A percentile compares a stretch with the other conserved stretches of the same genome.
Conservation (phyloP, 1,284 basidiomycete species). For the Termitomyces sp. region DNA sequence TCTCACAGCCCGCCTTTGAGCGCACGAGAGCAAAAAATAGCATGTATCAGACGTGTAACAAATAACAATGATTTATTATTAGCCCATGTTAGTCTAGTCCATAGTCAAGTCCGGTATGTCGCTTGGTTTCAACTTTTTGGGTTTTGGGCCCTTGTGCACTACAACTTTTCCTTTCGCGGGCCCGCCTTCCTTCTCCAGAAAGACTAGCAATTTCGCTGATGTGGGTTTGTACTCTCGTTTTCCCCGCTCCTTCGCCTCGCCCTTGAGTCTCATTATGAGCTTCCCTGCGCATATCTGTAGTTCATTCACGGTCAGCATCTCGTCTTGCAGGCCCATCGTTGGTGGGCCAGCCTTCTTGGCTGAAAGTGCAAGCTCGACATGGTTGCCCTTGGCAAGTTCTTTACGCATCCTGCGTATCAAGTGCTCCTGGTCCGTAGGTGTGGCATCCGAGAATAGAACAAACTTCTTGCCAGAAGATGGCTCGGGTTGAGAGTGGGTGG, state of each 20-base stretch:
- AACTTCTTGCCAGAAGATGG: neutral
- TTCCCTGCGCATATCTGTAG: neutral
- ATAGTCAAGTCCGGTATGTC: constrained; percentile 6
- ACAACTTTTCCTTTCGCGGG: neutral
- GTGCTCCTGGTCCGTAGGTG: neutral
- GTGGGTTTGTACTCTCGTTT: neutral
- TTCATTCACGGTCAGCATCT: neutral
- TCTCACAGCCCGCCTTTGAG: neutral
- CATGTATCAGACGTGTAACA: neutral
- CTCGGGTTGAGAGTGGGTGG: neutral
- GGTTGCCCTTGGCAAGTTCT: neutral
- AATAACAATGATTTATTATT: neutral
- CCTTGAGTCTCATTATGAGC: neutral
- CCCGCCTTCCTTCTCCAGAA: neutral
- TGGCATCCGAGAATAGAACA: neutral
- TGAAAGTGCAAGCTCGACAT: constrained; percentile 1
- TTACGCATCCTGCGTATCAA: neutral
- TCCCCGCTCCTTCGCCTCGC: neutral
- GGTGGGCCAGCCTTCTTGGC: neutral
- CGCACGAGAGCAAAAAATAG: neutral
- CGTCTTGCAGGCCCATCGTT: neutral
- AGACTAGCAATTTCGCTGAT: neutral
- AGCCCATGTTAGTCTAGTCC: neutral
- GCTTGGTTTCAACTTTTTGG: neutral
- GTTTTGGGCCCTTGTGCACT: constrained; percentile 11